phyloP scores from a whole-genome alignment of 257 asterid species.

The Solanum chiquidenum region DNA sequence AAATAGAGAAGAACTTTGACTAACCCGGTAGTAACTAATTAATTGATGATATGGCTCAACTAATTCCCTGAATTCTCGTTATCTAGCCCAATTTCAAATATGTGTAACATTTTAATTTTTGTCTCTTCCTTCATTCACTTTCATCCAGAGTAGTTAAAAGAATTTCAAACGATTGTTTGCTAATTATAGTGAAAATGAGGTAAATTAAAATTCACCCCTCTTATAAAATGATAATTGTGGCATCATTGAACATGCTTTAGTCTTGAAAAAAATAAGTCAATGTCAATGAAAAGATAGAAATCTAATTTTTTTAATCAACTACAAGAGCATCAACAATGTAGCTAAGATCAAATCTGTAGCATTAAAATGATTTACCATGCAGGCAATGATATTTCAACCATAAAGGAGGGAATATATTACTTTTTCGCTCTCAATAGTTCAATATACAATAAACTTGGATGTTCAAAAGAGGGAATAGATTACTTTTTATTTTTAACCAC shows the following conservation, averaged over 20 bases:
- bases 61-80: no score
- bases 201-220: background rate
- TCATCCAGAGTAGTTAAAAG: background rate
- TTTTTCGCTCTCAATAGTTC: background rate
- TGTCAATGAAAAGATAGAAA: background rate
- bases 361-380: conserved; percentile 33
- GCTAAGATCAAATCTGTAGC: background rate
- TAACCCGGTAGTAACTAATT: no score
- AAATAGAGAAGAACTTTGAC: no score
- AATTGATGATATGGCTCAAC: no score
- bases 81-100: no score
- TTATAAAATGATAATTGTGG: background rate
- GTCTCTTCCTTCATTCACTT: background rate
- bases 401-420: background rate
- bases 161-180: background rate
- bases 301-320: background rate
- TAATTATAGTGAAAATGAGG: background rate
- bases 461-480: background rate
- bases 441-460: background rate
- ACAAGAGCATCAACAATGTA: background rate
- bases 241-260: background rate
- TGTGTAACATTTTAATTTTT: background rate
- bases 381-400: conserved; percentile 53
- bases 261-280: background rate
- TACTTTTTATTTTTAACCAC: background rate